A percentile compares a stretch with the other conserved stretches of the same genome.
phyloP scores from a whole-genome alignment of 495 filamentous ascomycete species.

The Daldinia decipiens region DNA sequence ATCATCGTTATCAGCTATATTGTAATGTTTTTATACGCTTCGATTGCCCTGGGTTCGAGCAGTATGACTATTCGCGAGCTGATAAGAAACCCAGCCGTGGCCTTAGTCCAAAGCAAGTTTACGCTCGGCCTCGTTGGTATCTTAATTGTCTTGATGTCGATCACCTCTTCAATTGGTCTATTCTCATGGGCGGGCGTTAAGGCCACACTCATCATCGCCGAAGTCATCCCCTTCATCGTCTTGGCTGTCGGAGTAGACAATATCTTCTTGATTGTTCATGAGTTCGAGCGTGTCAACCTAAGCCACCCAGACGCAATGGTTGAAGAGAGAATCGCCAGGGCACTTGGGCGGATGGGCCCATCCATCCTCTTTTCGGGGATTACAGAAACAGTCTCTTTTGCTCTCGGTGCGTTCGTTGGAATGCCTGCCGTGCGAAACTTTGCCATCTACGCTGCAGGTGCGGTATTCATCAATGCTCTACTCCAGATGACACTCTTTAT shows the following conservation, averaged over 20 bases:
- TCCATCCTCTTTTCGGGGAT: conserved; percentile 95
- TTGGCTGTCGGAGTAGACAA: conserved; percentile 97
- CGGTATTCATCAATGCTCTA: conserved; percentile 95
- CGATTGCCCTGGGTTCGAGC: conserved; percentile 87
- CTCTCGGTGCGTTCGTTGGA: conserved; percentile 89
- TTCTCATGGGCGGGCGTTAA: conserved; percentile 91
- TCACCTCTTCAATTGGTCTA: conserved; percentile 90
- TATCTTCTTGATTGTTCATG: conserved; percentile 98
- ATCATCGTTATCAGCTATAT: conserved; percentile 97
- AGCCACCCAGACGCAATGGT: conserved; percentile 86
- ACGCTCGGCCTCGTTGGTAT: conserved; percentile 92
- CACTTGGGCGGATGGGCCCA: conserved; percentile 92
- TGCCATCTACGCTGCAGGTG: conserved; percentile 93
- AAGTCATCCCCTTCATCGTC: conserved; percentile 97
- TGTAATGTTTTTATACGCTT: conserved; percentile 98
- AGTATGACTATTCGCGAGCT: conserved; percentile 79
- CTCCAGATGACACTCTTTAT: conserved; percentile 97
- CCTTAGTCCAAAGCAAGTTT: conserved; percentile 94
- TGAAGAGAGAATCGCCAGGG: conserved; percentile 83
- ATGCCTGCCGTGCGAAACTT: conserved; percentile 99
- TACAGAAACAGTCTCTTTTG: conserved; percentile 93
- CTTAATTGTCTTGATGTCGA: conserved; percentile 95
- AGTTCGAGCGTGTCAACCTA: conserved; percentile 93
- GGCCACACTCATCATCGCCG: conserved; percentile 95
- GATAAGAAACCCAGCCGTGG: conserved; percentile 79